Percentiles rank a stretch among this genome's conserved stretches.
Evolutionary conservation across 345 rosid genomes (phyloP).

Genomic region (Citrus trifoliata): DNA sequence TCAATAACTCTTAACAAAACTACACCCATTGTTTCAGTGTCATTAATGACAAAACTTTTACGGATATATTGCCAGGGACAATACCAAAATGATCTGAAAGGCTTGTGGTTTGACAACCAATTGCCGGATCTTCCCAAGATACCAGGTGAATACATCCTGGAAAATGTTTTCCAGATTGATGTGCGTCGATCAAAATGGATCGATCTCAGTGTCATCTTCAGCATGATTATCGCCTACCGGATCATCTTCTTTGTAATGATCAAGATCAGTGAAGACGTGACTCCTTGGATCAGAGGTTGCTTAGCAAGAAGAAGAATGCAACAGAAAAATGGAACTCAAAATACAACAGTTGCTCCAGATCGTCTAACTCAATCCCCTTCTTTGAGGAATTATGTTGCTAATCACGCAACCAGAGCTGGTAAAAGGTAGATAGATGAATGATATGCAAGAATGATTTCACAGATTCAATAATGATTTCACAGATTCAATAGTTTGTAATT

Average conservation of each 20-base stretch:
- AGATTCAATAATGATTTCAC: background rate
- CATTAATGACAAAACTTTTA: background rate
- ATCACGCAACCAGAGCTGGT: slow-evolving; percentile 15
- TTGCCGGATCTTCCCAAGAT: slow-evolving; percentile 56
- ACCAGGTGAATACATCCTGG: slow-evolving; percentile 77
- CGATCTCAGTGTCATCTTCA: slow-evolving; percentile 68
- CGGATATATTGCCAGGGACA: slow-evolving; percentile 59
- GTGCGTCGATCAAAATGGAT: slow-evolving; percentile 83
- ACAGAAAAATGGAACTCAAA: slow-evolving; percentile 72
- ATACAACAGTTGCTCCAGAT: slow-evolving; percentile 76
- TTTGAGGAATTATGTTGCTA: slow-evolving; percentile 50
- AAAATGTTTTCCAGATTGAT: slow-evolving; percentile 72
- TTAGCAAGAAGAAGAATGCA: slow-evolving; percentile 82
- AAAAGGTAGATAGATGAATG: slow-evolving; percentile 8
- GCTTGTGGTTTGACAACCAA: slow-evolving; percentile 67
- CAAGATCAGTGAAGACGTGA: slow-evolving; percentile 88
- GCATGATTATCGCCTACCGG: slow-evolving; percentile 85
- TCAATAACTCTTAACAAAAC: background rate
- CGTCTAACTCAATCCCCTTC: slow-evolving; percentile 87
- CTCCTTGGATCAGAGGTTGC: slow-evolving; percentile 90
- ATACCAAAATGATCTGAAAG: slow-evolving; percentile 85
- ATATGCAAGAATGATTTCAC: background rate
- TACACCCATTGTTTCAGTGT: background rate
- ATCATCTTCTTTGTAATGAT: slow-evolving; percentile 82
- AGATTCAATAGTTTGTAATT: background rate